Percentiles rank a stretch among this genome's conserved stretches.
These are phyloP conservation scores for Entoloma clypeatum DNA, from an alignment of 1,284 basidiomycete species.

Conservation along the genomic window DNA sequence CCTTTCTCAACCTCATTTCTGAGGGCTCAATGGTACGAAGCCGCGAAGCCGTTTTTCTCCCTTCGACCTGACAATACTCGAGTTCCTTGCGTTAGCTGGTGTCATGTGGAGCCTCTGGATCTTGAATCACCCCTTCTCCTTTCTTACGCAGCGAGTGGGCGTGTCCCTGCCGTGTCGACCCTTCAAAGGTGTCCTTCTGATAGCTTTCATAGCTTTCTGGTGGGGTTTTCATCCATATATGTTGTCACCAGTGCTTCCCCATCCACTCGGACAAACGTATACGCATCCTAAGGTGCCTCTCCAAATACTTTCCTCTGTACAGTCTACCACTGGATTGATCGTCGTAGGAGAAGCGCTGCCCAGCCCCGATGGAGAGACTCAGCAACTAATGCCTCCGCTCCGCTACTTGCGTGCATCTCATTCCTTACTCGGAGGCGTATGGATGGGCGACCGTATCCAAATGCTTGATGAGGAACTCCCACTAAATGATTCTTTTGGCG, in stretches of 20 bases:
- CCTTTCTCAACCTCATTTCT: slow-evolving; percentile 24
- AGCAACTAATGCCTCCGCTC: slow-evolving; percentile 46
- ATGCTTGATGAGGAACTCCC: slow-evolving; percentile 39
- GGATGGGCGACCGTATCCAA: slow-evolving; percentile 58
- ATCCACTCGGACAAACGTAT: slow-evolving; percentile 51
- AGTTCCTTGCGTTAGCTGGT: slow-evolving; percentile 34
- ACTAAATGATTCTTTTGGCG: slow-evolving; percentile 50
- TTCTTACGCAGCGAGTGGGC: slow-evolving; percentile 11
- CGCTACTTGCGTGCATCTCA: slow-evolving; percentile 86
- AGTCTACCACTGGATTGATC: slow-evolving; percentile 75
- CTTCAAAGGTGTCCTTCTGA: slow-evolving; percentile 31
- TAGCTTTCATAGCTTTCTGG: slow-evolving; percentile 35
- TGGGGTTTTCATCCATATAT: slow-evolving; percentile 36
- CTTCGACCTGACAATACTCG: neutral
- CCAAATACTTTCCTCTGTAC: slow-evolving; percentile 65
- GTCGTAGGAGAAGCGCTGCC: slow-evolving; percentile 71
- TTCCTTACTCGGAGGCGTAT: slow-evolving; percentile 84
- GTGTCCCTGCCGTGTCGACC: slow-evolving; percentile 18
- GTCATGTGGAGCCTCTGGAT: slow-evolving; percentile 30
- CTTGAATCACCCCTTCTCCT: slow-evolving; percentile 16
- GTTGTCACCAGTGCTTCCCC: slow-evolving; percentile 51
- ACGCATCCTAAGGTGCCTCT: slow-evolving; percentile 51
- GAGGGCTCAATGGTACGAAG: slow-evolving; percentile 32
- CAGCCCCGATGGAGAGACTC: slow-evolving; percentile 29
- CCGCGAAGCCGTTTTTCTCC: neutral